These are phyloP conservation scores for Phytophthora multivora DNA, from an alignment of 352 stramenopile genomes.

Conservation along the genomic window DNA sequence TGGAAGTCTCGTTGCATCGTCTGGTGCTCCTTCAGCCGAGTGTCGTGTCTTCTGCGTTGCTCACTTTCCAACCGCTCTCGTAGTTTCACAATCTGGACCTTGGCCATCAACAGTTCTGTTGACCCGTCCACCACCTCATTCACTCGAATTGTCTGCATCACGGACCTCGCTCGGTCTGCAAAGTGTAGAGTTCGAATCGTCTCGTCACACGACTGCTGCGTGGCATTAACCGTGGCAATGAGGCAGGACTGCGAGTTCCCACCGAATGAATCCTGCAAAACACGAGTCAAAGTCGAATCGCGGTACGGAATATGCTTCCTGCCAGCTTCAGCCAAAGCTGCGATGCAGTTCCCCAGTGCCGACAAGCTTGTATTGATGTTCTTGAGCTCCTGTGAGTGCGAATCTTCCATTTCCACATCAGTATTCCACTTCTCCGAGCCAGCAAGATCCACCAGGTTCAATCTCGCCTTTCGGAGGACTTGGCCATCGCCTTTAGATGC, in stretches of 20 bases:
- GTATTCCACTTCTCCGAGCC: conserved; percentile 89
- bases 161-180: conserved; percentile 67
- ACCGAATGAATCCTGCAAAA: conserved; percentile 87
- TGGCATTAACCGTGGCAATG: conserved; percentile 72
- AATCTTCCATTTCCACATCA: conserved; percentile 69
- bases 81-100: conserved; percentile 64
- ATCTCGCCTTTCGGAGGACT: conserved; percentile 47
- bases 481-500: conserved; percentile 39
- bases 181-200: conserved; percentile 83
- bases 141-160: conserved; percentile 77
- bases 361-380: conserved; percentile 93
- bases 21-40: conserved; percentile 64
- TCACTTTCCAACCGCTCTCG: conserved; percentile 54
- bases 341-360: conserved; percentile 92
- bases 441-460: conserved; percentile 84
- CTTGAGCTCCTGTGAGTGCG: conserved; percentile 81
- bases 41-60: conserved; percentile 51
- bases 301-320: conserved; percentile 92
- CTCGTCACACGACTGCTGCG: conserved; percentile 52
- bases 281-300: conserved; percentile 87
- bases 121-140: conserved; percentile 60
- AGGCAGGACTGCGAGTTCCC: conserved; percentile 76
- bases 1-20: conserved; percentile 49
- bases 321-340: conserved; percentile 72
- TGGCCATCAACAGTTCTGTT: conserved; percentile 62